phyloP scores from a whole-genome alignment of 225 moss, liverwort and hornwort genomes.

The Antitrichia curtipendula region DNA sequence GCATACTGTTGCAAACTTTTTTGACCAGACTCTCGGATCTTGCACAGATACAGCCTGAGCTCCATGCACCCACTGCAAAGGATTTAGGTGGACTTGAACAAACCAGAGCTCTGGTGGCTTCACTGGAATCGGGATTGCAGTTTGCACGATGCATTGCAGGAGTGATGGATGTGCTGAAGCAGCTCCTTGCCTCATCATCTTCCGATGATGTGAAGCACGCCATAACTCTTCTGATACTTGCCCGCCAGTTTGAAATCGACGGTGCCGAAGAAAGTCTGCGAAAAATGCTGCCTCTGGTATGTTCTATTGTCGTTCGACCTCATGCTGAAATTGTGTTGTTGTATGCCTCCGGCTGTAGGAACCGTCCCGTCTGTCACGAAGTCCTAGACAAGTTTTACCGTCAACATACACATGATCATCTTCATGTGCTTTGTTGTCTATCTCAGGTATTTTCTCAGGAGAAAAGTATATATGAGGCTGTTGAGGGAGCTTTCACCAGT shows the following conservation, averaged over 20 bases:
- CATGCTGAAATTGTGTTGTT: background rate
- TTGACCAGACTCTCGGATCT: background rate
- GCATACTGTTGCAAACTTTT: background rate
- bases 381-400: background rate
- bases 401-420: background rate
- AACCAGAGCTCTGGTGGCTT: slow-evolving; percentile 91
- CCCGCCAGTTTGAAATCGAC: slow-evolving; percentile 83
- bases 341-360: background rate
- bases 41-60: slow-evolving; percentile 13
- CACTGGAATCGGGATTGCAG: slow-evolving; percentile 76
- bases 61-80: slow-evolving; percentile 23
- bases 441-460: slow-evolving; percentile 90
- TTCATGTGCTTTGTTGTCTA: background rate
- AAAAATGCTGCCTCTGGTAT: slow-evolving; percentile 87
- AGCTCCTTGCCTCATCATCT: slow-evolving; percentile 73
- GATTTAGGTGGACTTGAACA: slow-evolving; percentile 84
- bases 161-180: slow-evolving; percentile 68
- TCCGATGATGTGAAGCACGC: slow-evolving; percentile 77
- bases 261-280: slow-evolving; percentile 69
- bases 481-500: slow-evolving; percentile 77
- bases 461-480: slow-evolving; percentile 48
- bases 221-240: slow-evolving; percentile 68
- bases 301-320: background rate
- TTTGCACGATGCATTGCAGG: slow-evolving; percentile 81
- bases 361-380: background rate